Evolutionary conservation across 192 early-diverging fungal species (phyloP).

Genomic region (Backusella morwellensis): DNA sequence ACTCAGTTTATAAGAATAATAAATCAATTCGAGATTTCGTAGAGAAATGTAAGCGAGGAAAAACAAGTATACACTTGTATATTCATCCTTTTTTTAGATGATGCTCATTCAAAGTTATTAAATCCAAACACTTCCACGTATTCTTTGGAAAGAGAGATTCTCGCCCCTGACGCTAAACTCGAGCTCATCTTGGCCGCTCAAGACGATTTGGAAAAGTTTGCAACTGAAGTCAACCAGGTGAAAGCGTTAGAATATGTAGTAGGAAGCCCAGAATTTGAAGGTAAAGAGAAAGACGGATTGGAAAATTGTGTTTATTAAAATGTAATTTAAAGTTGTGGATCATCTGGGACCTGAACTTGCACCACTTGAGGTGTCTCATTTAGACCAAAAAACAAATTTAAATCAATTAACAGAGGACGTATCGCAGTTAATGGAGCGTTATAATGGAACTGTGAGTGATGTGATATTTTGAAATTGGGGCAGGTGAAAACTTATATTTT

Average conservation of each 20-base stretch:
- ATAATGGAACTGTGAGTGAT: conserved; percentile 37
- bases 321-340: conserved; percentile 25
- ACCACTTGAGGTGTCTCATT: conserved; percentile 33
- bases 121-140: conserved; percentile 30
- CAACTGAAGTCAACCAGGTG: conserved; percentile 38
- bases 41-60: conserved; percentile 33
- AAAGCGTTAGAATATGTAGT: conserved; percentile 40
- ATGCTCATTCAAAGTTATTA: conserved; percentile 29
- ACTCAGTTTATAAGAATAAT: conserved; percentile 27
- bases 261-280: conserved; percentile 34
- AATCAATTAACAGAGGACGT: conserved; percentile 28
- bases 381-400: conserved; percentile 26
- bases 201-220: conserved; percentile 36
- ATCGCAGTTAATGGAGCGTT: conserved; percentile 39
- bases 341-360: conserved; percentile 25
- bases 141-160: conserved; percentile 36
- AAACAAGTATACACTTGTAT: background rate
- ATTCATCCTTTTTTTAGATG: conserved; percentile 12
- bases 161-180: conserved; percentile 37
- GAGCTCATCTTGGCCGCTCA: conserved; percentile 37
- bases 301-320: background rate
- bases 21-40: conserved; percentile 34
- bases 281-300: background rate
- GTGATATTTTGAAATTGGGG: too few species aligned
- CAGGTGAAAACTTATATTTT: background rate